These are phyloP conservation scores for Curvularia sp. DNA, from an alignment of 2,329 filamentous ascomycete species.

Conservation along the genomic window DNA sequence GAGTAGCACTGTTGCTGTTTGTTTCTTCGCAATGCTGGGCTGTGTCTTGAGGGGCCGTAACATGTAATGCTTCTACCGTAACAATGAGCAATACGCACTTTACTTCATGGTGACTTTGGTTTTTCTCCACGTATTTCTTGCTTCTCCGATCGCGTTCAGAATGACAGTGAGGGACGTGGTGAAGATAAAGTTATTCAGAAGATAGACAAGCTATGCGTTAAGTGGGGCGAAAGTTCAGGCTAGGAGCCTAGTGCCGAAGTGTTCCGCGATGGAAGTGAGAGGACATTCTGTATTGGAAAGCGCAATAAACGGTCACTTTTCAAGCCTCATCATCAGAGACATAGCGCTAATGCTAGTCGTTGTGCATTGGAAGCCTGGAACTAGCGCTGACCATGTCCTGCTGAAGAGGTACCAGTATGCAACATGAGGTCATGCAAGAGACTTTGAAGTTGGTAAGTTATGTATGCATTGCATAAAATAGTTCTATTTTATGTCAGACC, in stretches of 20 bases:
- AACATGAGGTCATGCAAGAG: neutral
- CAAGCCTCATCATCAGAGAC: neutral
- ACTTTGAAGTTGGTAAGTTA: neutral
- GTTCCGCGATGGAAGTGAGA: neutral
- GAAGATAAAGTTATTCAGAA: conserved; percentile 15
- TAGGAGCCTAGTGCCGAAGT: conserved; percentile 13
- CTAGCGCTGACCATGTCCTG: neutral
- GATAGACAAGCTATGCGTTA: conserved; percentile 11
- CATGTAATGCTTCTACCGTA: neutral
- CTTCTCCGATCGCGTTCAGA: neutral
- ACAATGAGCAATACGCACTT: neutral
- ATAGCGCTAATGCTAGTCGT: too few relatives aligned
- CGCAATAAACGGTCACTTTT: neutral
- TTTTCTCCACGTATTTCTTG: neutral
- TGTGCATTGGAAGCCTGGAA: neutral
- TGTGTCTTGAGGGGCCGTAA: neutral
- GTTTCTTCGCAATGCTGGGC: conserved; percentile 1
- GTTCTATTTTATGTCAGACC: neutral
- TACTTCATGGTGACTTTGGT: neutral
- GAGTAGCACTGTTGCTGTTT: neutral
- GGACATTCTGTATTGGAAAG: neutral
- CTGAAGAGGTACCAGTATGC: neutral
- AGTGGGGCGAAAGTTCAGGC: conserved; percentile 9
- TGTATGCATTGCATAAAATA: neutral
- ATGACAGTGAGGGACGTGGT: conserved; percentile 8